A percentile compares a stretch with the other conserved stretches of the same genome.
Evolutionary conservation across 441 rosid species (phyloP).

Genomic region (Aleurites moluccanus): DNA sequence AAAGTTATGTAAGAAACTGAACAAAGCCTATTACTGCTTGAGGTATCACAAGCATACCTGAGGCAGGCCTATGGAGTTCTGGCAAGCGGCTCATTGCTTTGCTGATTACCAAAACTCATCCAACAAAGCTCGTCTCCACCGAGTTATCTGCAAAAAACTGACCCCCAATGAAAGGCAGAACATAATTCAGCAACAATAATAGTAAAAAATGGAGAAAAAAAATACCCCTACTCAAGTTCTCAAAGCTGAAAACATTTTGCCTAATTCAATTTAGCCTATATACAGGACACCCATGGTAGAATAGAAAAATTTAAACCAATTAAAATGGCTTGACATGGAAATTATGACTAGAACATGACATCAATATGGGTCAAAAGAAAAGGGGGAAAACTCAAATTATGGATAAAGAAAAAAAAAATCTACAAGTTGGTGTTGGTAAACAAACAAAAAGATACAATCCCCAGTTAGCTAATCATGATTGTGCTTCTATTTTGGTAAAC

Average conservation of each 20-base stretch:
- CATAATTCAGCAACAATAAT: neutral
- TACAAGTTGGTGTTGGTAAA: neutral
- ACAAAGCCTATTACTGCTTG: neutral
- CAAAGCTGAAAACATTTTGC: neutral
- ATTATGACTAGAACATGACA: neutral
- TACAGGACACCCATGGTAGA: neutral
- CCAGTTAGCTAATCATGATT: neutral
- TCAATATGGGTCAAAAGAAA: neutral
- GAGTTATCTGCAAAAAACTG: conserved; percentile 13
- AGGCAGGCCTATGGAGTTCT: conserved; percentile 28
- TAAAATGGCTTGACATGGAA: neutral
- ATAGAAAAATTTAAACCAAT: neutral
- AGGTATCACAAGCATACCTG: conserved; percentile 34
- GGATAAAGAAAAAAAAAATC: neutral
- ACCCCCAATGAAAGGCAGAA: neutral
- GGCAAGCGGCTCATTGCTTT: conserved; percentile 35
- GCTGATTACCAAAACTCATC: conserved; percentile 30
- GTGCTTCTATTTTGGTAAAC: neutral
- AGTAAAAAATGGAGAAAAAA: neutral
- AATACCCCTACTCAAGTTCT: neutral
- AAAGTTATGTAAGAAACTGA: too few species aligned
- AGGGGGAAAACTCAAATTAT: neutral
- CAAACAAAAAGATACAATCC: neutral
- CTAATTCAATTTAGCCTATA: neutral
- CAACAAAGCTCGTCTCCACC: conserved; percentile 26